These are phyloP conservation scores for Sclerotinia glacialis DNA, from an alignment of 2,329 filamentous ascomycete species.

Conservation along the genomic window DNA sequence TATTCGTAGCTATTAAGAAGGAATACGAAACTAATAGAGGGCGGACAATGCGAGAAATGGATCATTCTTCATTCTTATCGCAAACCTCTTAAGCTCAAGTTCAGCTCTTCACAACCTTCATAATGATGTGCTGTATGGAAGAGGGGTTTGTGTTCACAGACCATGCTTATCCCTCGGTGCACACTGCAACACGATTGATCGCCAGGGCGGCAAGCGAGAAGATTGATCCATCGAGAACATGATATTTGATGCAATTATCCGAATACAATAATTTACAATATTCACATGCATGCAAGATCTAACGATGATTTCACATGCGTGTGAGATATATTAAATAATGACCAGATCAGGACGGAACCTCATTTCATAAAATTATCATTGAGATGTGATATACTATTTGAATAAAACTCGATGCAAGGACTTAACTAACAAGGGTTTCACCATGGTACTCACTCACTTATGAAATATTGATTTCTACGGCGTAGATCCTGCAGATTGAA, in stretches of 20 bases:
- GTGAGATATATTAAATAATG: constrained; percentile 19
- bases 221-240: constrained; percentile 4
- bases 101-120: not conserved
- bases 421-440: constrained; percentile 14
- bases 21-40: not conserved
- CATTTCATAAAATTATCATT: constrained; percentile 17
- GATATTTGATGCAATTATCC: constrained; percentile 3
- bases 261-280: not conserved
- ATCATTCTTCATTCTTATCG: not conserved
- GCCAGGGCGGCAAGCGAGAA: constrained; percentile 18
- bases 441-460: not conserved
- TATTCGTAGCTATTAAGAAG: not conserved
- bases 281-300: constrained; percentile 18
- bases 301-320: constrained; percentile 18
- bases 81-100: not conserved
- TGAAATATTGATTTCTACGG: constrained; percentile 32
- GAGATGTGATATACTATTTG: constrained; percentile 18
- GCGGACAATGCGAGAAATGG: not conserved
- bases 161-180: constrained; percentile 13
- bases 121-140: not conserved
- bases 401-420: constrained; percentile 20
- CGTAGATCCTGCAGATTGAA: constrained; percentile 30
- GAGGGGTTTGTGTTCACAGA: constrained; percentile 20
- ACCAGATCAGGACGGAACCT: constrained; percentile 14
- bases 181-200: constrained; percentile 3